These are phyloP conservation scores for Cymodocea nodosa DNA, from an alignment of 116 monocot genomes.

Conservation along the genomic window DNA sequence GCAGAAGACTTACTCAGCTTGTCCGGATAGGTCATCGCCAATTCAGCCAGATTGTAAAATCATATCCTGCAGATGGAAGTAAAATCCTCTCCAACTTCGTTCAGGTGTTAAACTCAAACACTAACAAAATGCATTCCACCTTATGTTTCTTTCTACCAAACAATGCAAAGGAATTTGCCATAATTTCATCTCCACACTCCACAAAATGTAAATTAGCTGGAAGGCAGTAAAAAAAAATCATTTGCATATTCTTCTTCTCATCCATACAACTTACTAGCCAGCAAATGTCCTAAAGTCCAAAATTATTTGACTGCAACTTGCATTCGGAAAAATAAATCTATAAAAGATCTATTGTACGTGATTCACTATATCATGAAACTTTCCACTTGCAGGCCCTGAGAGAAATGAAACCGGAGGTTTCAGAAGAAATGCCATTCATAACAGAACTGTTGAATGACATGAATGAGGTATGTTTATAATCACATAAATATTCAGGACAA, in stretches of 20 bases:
- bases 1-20: slow-evolving; percentile 46
- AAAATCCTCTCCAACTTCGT: slow-evolving; percentile 37
- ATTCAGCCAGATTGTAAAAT: slow-evolving; percentile 34
- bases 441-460: slow-evolving; percentile 16
- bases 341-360: no score
- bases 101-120: slow-evolving; percentile 21
- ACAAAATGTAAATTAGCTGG: no score
- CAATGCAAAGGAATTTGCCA: neutral
- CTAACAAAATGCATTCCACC: neutral
- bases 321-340: no score
- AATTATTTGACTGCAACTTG: no score
- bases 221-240: no score
- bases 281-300: no score
- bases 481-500: neutral
- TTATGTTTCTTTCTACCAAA: neutral
- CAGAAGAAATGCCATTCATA: slow-evolving; percentile 30
- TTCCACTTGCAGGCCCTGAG: slow-evolving; percentile 26
- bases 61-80: slow-evolving; percentile 25
- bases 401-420: slow-evolving; percentile 26
- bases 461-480: slow-evolving; percentile 9
- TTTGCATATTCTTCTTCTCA: no score
- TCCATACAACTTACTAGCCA: no score
- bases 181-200: no score
- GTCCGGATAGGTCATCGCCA: slow-evolving; percentile 33
- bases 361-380: neutral